Conservation (phyloP, 768 basidiomycete species). For the Ramaria rubella region DNA sequence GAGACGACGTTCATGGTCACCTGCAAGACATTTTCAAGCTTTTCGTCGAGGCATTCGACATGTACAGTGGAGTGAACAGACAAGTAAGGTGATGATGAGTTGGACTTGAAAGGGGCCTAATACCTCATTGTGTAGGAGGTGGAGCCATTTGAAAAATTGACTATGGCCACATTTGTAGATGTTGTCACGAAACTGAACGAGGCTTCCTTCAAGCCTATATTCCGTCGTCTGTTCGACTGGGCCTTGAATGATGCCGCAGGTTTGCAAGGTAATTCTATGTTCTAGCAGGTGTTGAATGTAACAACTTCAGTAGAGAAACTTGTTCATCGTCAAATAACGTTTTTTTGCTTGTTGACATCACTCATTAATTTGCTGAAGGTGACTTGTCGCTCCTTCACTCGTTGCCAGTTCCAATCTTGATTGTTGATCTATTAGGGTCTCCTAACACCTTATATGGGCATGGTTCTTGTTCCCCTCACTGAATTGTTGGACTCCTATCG, state of each 20-base stretch:
- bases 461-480: slow-evolving; percentile 59
- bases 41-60: slow-evolving; percentile 72
- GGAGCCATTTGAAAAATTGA: slow-evolving; percentile 18
- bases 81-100: too few relatives aligned
- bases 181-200: slow-evolving; percentile 92
- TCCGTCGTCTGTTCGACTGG: slow-evolving; percentile 93
- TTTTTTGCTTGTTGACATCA: slow-evolving; percentile 65
- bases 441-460: slow-evolving; percentile 88
- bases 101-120: too few relatives aligned
- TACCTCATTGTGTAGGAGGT: not conserved
- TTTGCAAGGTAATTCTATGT: slow-evolving; percentile 22
- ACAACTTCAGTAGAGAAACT: slow-evolving; percentile 18
- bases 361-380: slow-evolving; percentile 89
- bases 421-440: slow-evolving; percentile 43
- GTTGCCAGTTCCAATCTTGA: slow-evolving; percentile 1
- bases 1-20: slow-evolving; percentile 57
- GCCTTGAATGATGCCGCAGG: slow-evolving; percentile 59
- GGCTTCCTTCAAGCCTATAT: slow-evolving; percentile 81
- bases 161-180: slow-evolving; percentile 66
- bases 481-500: slow-evolving; percentile 51
- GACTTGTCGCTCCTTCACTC: slow-evolving; percentile 10
- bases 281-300: not conserved
- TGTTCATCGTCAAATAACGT: slow-evolving; percentile 46
- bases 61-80: slow-evolving; percentile 16
- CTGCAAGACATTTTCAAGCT: slow-evolving; percentile 65